Evolutionary conservation across 495 filamentous ascomycete genomes (phyloP).

Genomic region (Ascobolus immersus): DNA sequence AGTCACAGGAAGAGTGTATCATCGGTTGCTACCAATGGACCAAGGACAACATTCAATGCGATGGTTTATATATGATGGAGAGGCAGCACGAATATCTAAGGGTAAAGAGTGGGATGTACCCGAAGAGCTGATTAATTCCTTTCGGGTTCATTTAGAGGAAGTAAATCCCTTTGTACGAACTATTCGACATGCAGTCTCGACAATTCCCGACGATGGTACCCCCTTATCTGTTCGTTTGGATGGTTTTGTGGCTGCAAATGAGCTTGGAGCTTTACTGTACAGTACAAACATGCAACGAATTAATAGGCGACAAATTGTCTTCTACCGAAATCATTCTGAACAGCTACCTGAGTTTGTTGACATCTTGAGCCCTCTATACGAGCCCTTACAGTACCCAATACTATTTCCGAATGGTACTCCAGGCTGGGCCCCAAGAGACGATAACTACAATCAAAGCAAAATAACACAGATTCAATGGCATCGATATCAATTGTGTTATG

Average conservation of each 20-base stretch:
- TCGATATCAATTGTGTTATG: background rate
- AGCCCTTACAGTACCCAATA: conserved; percentile 1
- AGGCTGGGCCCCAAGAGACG: background rate
- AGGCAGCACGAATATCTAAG: background rate
- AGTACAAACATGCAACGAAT: background rate
- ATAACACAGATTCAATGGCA: conserved; percentile 2
- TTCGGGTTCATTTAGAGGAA: background rate
- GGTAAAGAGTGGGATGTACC: background rate
- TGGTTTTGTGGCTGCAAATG: too few species aligned
- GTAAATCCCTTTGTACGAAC: conserved; percentile 3
- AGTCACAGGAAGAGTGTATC: conserved; percentile 1
- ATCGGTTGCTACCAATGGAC: conserved; percentile 1
- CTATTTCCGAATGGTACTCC: conserved; percentile 1
- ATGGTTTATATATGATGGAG: conserved; percentile 5
- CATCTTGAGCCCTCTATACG: background rate
- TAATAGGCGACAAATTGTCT: background rate
- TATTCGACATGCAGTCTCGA: background rate
- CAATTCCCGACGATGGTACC: background rate
- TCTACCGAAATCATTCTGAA: background rate
- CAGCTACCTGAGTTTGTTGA: background rate
- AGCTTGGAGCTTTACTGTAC: too few species aligned
- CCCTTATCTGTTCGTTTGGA: too few species aligned
- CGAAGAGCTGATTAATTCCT: background rate
- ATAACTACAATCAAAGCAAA: too few species aligned
- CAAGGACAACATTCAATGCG: conserved; percentile 3